Evolutionary conservation across 345 rosid species (phyloP).

Genomic region (Bruguiera gymnorhiza): DNA sequence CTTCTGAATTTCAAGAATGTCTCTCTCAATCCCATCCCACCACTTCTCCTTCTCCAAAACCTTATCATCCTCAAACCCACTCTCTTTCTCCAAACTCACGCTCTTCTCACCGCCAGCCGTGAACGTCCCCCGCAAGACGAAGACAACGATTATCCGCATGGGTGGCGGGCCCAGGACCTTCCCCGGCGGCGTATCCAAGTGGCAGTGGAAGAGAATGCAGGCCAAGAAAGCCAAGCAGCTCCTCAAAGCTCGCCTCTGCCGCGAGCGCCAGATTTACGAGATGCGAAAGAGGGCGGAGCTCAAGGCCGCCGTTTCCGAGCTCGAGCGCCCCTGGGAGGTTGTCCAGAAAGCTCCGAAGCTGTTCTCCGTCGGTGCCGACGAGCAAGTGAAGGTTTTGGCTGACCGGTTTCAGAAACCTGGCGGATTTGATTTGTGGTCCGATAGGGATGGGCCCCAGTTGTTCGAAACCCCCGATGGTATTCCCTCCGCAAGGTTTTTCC

Average conservation of each 20-base stretch:
- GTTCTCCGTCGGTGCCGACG: slow-evolving; percentile 74
- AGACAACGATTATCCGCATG: slow-evolving; percentile 56
- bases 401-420: slow-evolving; percentile 90
- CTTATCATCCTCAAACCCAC: slow-evolving; percentile 21
- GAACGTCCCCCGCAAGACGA: slow-evolving; percentile 6
- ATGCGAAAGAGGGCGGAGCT: slow-evolving; percentile 86
- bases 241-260: slow-evolving; percentile 62
- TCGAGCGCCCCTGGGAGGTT: slow-evolving; percentile 87
- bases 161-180: slow-evolving; percentile 60
- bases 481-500: slow-evolving; percentile 88
- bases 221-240: slow-evolving; percentile 79
- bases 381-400: slow-evolving; percentile 81
- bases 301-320: slow-evolving; percentile 77
- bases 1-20: no score
- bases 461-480: slow-evolving; percentile 52
- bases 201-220: slow-evolving; percentile 92
- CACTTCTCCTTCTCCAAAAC: slow-evolving; percentile 43
- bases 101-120: no score
- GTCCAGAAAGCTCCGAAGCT: slow-evolving; percentile 64
- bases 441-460: slow-evolving; percentile 68
- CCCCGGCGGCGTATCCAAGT: slow-evolving; percentile 61
- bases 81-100: slow-evolving; percentile 32
- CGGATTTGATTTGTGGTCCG: slow-evolving; percentile 82
- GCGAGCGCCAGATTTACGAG: slow-evolving; percentile 75
- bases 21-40: slow-evolving; percentile 6